phyloP scores from a whole-genome alignment of 1,284 basidiomycete species.

The Tilletiaria anomala region DNA sequence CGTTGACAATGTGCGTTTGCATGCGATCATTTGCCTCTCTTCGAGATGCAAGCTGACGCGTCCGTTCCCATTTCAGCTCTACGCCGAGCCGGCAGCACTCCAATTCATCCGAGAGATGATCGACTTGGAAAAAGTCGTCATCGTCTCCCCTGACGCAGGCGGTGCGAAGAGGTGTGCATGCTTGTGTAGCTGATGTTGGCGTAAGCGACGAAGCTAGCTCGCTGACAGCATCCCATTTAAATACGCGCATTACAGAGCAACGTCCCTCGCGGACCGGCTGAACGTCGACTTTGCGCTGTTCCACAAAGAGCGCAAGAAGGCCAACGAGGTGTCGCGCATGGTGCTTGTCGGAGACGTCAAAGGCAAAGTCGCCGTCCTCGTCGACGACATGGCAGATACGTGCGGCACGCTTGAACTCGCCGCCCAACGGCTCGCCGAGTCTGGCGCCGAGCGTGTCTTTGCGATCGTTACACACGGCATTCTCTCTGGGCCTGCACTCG shows the following conservation, averaged over 20 bases:
- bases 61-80: constrained; percentile 50
- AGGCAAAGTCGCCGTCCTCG: constrained; percentile 89
- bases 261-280: constrained; percentile 88
- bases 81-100: constrained; percentile 91
- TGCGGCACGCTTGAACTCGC: constrained; percentile 94
- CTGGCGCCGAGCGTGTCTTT: constrained; percentile 70
- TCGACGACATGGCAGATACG: constrained; percentile 99
- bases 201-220: no score
- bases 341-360: constrained; percentile 86
- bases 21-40: constrained; percentile 71
- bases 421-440: constrained; percentile 72
- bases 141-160: constrained; percentile 96
- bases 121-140: constrained; percentile 72
- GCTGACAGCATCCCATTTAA: neutral
- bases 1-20: constrained; percentile 76
- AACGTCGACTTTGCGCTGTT: constrained; percentile 97
- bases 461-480: constrained; percentile 98
- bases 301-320: constrained; percentile 99
- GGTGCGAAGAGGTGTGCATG: constrained; percentile 74
- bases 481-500: constrained; percentile 71
- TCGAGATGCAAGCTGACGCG: neutral
- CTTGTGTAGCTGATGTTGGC: constrained; percentile 4
- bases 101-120: constrained; percentile 89
- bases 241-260: constrained; percentile 52
- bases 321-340: constrained; percentile 98